Conservation (phyloP, 2,329 filamentous ascomycete species). For the Xylaria sp. region DNA sequence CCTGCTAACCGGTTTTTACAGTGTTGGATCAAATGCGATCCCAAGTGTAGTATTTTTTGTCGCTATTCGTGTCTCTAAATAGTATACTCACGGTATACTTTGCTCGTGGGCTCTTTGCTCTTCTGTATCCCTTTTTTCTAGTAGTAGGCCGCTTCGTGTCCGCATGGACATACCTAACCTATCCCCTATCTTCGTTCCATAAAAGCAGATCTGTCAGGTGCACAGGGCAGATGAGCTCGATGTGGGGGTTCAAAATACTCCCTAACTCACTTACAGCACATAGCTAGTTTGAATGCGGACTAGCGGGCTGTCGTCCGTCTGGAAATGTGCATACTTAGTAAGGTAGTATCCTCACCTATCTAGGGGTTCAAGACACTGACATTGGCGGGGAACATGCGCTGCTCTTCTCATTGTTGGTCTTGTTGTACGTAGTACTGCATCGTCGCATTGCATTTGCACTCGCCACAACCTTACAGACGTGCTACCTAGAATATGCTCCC, state of each 20-base stretch:
- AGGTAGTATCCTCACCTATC: too few species aligned
- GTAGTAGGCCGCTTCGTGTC: conserved; percentile 4
- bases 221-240: conserved; percentile 19
- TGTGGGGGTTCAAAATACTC: conserved; percentile 22
- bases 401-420: conserved; percentile 4
- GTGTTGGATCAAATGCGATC: not conserved
- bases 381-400: not conserved
- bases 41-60: not conserved
- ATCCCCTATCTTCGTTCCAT: conserved; percentile 1
- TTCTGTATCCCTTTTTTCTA: not conserved
- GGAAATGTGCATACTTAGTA: not conserved
- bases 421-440: conserved; percentile 29
- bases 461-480: conserved; percentile 3
- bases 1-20: conserved; percentile 8
- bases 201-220: conserved; percentile 32
- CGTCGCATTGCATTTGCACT: conserved; percentile 22
- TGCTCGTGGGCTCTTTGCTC: not conserved
- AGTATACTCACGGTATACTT: not conserved
- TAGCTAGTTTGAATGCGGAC: conserved; percentile 13
- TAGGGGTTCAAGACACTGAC: not conserved
- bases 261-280: conserved; percentile 10
- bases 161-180: conserved; percentile 23
- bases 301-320: not conserved
- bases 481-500: not conserved
- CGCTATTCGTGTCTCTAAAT: not conserved